Evolutionary conservation across 2,329 filamentous ascomycete species (phyloP), one percentile per base, ranked within the genome.

Genomic region (Xylaria sp.): DNA sequence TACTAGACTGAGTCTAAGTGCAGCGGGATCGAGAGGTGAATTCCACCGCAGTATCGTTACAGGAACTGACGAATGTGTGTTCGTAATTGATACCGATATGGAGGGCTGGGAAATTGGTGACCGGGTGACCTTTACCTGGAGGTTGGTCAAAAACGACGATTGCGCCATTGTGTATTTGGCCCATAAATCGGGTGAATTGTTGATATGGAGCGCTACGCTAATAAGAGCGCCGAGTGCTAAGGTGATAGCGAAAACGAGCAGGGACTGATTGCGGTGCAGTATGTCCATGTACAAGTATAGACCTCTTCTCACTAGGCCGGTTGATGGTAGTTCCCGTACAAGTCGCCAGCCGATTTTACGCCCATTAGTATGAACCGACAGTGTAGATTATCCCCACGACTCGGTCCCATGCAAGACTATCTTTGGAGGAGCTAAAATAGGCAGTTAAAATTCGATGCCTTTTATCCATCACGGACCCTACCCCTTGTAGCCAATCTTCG

Each of bases 21-120:
- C 55, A 11, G 55, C 55, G 13, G 55, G 31, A n/a, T 58, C 47
- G 4, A 58, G 47, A 44, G 55, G 55, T 3, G 55, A 58, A 21
- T 52, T 46, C 55, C 47, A 58, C 37, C 53, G 46, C 17, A 58
- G 31, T 11, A 58, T 25, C 25, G 55, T 58, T 13, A 53, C 40
- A 4, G 47, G 38, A 19, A 15, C 25, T 15, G 55, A 58, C 2
- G 47, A 31, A 10, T 58, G 47, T 5, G 31, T 47, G 13, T 58
- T 58, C n/a, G 48, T 53, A 10, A 58, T 29, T 23, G 55, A 40
- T 47, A 58, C 13, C n/a, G 48, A 46, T 19, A 58, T 52, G 15
- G 38, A 3, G 33, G 19, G 47, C 9, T 10, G 29, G 3, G 40
- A 21, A 43, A 31, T 7, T 1, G 55, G 27, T 2, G 38, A 52